Base-by-base conservation (phyloP, 1,139 yeast genomes). In the Taphrina populina region DNA sequence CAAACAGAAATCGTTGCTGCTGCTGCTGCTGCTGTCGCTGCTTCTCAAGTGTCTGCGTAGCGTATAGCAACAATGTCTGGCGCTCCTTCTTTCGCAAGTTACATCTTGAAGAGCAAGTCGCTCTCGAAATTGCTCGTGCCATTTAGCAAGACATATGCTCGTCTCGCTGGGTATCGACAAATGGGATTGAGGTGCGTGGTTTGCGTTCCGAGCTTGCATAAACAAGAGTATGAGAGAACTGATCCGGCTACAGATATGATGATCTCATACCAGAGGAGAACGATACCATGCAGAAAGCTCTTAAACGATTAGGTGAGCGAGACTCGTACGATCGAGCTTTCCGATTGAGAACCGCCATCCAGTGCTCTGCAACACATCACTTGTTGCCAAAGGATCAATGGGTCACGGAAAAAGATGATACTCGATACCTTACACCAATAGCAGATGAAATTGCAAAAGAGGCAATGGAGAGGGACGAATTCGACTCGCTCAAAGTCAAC, bases 331-430 rank as follows among this genome's bases (percentile, higher is more conserved):
- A 95, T 63, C 87, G 98, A 77, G 84, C 84, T 70, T 92, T 76
- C 81, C 86, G 98, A 78, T 78, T 86, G 62, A 77, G 92, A 63
- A 86, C 94, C 64, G 96, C 97, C 62, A 88, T 84, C 70, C 98
- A 92, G 76, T 79, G 81, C 62, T 79, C 94, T 53, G 76, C 90
- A 64, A 77, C 94, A 56, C 95, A 88, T 71, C 90, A 86, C 68
- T 74, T 92, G 62, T 78, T 92, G 67, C 95, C 97, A 65, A 77
- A 81, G 64, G 78, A 78, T 68, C 84, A 92, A 73, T 85, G 84
- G 65, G 75, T 86, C 62, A 81, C 82, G 69, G 81, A 90, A 34
- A 87, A 82, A 69, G 90, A 90, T 66, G 98, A 92, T 74, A 77
- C 76, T 60, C 84, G 88, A 65, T 88, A 87, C 74, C 79, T 92